A percentile compares a stretch with the other conserved stretches of the same genome.
These are phyloP conservation scores for Fusarium transvaalense DNA, from an alignment of 2,329 filamentous ascomycete genomes.

Conservation along the genomic window DNA sequence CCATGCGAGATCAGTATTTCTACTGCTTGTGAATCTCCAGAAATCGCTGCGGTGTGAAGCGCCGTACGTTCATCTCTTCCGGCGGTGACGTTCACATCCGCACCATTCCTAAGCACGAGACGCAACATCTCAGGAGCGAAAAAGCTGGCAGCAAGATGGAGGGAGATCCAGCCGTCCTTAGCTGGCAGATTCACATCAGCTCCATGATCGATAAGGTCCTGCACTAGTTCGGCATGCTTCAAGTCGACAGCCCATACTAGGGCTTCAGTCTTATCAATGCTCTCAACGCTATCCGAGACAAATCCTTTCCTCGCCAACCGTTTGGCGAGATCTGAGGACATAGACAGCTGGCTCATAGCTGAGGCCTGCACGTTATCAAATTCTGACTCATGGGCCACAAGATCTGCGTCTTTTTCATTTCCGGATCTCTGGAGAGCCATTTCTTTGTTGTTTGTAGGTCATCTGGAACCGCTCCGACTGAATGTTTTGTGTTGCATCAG, in stretches of 20 bases:
- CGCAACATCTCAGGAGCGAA: not conserved
- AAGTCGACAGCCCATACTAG: not conserved
- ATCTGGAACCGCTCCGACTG: not conserved
- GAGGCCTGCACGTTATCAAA: not conserved
- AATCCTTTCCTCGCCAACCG: not conserved
- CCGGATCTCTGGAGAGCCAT: not conserved
- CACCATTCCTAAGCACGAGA: not conserved
- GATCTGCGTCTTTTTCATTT: not conserved
- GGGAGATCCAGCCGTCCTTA: not conserved
- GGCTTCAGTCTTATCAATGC: not conserved
- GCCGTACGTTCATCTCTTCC: not conserved
- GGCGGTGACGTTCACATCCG: not conserved
- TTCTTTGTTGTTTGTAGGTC: not conserved
- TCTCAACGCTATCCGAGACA: rapidly evolving
- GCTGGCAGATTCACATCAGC: not conserved
- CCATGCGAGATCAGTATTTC: not conserved
- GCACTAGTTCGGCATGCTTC: not conserved
- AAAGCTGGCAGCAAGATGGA: not conserved
- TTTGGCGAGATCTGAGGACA: not conserved
- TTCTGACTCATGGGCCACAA: not conserved
- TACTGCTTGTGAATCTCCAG: not conserved
- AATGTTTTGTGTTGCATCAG: not conserved
- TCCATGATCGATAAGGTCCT: not conserved
- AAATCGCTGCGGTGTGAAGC: not conserved
- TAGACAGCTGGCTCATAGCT: not conserved